Conservation (phyloP, 2,329 filamentous ascomycete genomes). For the Trichoderma gracile region DNA sequence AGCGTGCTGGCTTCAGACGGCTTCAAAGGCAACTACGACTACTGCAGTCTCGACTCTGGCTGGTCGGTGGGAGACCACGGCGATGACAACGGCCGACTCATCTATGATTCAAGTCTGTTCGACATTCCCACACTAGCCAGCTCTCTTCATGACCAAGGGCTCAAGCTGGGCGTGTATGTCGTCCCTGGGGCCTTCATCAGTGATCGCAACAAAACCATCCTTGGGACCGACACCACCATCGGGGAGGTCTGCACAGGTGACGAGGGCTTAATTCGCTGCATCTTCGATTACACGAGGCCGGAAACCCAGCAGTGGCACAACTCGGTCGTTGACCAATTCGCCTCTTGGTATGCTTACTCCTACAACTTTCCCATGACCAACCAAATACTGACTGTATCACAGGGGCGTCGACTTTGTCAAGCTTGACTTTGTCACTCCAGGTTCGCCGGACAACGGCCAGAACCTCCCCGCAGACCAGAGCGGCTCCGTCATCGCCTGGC, state of each 20-base stretch:
- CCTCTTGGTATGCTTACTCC: constrained; percentile 25
- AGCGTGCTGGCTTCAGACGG: constrained; percentile 24
- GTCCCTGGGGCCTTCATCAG: constrained; percentile 29
- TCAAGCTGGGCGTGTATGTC: constrained; percentile 29
- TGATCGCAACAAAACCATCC: constrained; percentile 28
- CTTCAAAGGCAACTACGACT: constrained; percentile 24
- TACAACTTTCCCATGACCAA: not conserved
- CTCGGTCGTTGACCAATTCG: constrained; percentile 28
- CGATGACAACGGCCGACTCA: constrained; percentile 28
- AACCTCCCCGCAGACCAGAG: constrained; percentile 28
- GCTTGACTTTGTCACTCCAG: constrained; percentile 30
- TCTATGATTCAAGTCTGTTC: constrained; percentile 27
- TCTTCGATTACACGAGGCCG: constrained; percentile 27
- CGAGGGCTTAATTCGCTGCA: constrained; percentile 28
- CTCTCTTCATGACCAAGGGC: constrained; percentile 26
- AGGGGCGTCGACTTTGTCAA: constrained; percentile 31
- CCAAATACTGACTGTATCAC: not conserved
- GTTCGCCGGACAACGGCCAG: constrained; percentile 30
- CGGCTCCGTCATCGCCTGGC: constrained; percentile 29
- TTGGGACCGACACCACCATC: constrained; percentile 27
- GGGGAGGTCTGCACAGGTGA: constrained; percentile 28
- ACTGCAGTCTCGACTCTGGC: constrained; percentile 30
- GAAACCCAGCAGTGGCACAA: constrained; percentile 29
- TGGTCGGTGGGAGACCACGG: constrained; percentile 30
- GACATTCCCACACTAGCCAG: constrained; percentile 27